Evolutionary conservation across 2,329 filamentous ascomycete species (phyloP).

Genomic region (Keithomyces neogunnii): DNA sequence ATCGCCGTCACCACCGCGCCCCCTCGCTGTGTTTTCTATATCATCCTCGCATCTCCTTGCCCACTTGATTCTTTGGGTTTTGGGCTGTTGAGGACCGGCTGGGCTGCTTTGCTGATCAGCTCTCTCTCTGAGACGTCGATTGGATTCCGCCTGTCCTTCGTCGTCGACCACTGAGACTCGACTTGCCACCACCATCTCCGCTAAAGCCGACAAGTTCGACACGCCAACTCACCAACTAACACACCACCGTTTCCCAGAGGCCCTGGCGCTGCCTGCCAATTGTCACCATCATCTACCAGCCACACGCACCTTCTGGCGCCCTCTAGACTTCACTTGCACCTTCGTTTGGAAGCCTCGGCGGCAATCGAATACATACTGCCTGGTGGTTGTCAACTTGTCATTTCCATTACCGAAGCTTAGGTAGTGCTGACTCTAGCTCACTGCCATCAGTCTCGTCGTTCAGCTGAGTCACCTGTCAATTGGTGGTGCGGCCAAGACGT

Average conservation of each 20-base stretch:
- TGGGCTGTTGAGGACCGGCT: not conserved
- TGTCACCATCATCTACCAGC: constrained; percentile 1
- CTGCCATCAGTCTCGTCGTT: not conserved
- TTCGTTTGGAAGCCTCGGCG: not conserved
- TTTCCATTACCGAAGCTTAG: not conserved
- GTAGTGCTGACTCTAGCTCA: not conserved
- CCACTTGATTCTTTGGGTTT: not conserved
- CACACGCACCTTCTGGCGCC: not conserved
- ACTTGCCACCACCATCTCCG: constrained; percentile 3
- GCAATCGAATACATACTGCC: not conserved
- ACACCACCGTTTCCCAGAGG: not conserved
- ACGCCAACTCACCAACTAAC: not conserved
- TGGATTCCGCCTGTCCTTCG: not conserved
- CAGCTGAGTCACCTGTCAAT: not conserved
- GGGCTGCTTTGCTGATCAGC: not conserved
- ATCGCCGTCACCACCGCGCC: not conserved
- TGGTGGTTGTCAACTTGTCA: not conserved
- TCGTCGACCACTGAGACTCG: not conserved
- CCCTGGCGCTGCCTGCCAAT: not conserved
- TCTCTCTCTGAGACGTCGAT: not conserved
- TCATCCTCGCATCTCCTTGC: not conserved
- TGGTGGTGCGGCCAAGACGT: not conserved
- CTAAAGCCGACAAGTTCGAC: not conserved
- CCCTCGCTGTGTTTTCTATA: not conserved
- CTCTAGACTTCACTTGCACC: not conserved